Evolutionary conservation across 495 filamentous ascomycete species (phyloP).

Genomic region (Cetradonia linearis): DNA sequence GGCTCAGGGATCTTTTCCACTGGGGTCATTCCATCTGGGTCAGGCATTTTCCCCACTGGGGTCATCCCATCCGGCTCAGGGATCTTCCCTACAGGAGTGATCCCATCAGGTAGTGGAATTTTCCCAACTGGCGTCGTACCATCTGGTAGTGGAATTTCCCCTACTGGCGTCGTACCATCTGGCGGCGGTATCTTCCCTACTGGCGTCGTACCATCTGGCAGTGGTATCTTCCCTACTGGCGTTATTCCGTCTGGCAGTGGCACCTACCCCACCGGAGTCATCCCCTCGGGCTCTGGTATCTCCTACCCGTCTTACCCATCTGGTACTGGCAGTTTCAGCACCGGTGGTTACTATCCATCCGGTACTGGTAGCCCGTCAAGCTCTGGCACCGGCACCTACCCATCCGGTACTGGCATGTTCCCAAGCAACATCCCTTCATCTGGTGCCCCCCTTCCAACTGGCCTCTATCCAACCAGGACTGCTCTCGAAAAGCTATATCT

Average conservation of each 20-base stretch:
- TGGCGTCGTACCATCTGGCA: background rate
- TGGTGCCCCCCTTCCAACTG: background rate
- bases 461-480: background rate
- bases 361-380: background rate
- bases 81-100: background rate
- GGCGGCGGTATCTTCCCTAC: background rate
- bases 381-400: background rate
- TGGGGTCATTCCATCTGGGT: background rate
- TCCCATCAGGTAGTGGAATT: background rate
- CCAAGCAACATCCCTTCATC: background rate
- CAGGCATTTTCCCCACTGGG: background rate
- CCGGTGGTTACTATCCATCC: conserved; percentile 3
- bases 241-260: background rate
- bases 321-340: conserved; percentile 4
- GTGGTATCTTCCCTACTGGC: background rate
- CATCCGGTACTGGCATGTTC: background rate
- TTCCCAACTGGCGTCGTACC: background rate
- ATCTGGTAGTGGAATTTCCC: background rate
- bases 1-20: background rate
- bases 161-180: background rate
- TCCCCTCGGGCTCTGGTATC: conserved; percentile 2
- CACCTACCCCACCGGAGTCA: background rate
- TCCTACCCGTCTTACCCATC: background rate
- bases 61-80: background rate
- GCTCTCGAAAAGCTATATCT: background rate